Evolutionary conservation across 2,329 filamentous ascomycete genomes (phyloP).

Genomic region (Neofusicoccum parvum): DNA sequence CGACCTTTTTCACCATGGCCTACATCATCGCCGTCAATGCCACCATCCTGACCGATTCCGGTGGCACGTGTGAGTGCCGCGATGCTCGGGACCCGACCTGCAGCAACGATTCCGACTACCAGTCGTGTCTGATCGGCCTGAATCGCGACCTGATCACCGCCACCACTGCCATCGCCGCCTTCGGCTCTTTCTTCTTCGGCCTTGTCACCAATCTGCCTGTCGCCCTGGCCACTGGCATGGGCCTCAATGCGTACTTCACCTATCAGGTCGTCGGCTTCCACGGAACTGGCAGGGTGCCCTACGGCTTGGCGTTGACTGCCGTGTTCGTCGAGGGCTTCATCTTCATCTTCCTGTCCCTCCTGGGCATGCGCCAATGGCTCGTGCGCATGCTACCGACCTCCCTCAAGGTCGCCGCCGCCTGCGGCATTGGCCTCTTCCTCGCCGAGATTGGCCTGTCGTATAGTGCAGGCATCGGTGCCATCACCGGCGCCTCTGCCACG

Average conservation of each 20-base stretch:
- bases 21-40: slow-evolving; percentile 71
- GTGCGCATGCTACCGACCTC: slow-evolving; percentile 78
- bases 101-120: slow-evolving; percentile 58
- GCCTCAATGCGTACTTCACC: slow-evolving; percentile 81
- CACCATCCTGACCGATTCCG: slow-evolving; percentile 55
- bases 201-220: slow-evolving; percentile 72
- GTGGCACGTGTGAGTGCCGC: slow-evolving; percentile 74
- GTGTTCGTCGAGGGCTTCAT: slow-evolving; percentile 88
- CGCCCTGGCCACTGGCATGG: slow-evolving; percentile 41
- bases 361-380: slow-evolving; percentile 86
- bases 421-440: slow-evolving; percentile 83
- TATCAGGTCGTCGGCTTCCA: slow-evolving; percentile 79
- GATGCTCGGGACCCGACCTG: slow-evolving; percentile 56
- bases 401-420: slow-evolving; percentile 83
- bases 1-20: slow-evolving; percentile 66
- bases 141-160: slow-evolving; percentile 81
- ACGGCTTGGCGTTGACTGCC: slow-evolving; percentile 75
- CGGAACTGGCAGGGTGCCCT: slow-evolving; percentile 72
- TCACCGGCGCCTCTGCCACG: slow-evolving; percentile 65
- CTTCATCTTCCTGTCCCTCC: slow-evolving; percentile 75
- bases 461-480: slow-evolving; percentile 76
- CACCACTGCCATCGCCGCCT: slow-evolving; percentile 77
- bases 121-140: slow-evolving; percentile 61
- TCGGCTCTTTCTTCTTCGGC: slow-evolving; percentile 79
- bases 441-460: slow-evolving; percentile 76